A percentile compares a stretch with the other conserved stretches of the same genome.
Conservation (phyloP, 73 alveolate genomes). For the Symbiodinium pilosum region DNA sequence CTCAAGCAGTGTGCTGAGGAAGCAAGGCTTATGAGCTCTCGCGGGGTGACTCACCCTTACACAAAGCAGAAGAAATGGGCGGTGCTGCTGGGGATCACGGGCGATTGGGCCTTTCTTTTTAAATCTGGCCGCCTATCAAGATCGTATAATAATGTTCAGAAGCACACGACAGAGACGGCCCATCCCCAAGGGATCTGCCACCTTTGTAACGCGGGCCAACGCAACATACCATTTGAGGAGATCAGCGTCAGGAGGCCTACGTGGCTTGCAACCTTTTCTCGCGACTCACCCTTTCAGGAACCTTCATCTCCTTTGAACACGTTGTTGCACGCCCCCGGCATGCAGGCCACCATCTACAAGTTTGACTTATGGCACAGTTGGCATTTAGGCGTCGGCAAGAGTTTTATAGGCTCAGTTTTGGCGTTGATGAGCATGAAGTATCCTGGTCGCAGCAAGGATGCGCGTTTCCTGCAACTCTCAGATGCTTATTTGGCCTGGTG, state of each 20-base stretch:
- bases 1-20: neutral
- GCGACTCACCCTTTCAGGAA: neutral
- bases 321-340: neutral
- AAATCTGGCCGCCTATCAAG: neutral
- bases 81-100: neutral
- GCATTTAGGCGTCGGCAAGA: neutral
- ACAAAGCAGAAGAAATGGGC: neutral
- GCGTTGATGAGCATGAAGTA: neutral
- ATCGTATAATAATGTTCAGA: neutral
- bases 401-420: neutral
- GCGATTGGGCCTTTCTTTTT: constrained; percentile 28
- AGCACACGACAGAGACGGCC: no score
- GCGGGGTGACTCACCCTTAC: neutral
- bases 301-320: neutral
- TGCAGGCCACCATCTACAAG: neutral
- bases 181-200: neutral
- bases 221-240: neutral
- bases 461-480: neutral
- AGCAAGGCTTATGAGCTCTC: neutral
- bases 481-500: neutral
- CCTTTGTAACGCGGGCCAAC: neutral
- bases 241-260: neutral
- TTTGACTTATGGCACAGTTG: neutral
- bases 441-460: neutral
- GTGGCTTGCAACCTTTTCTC: neutral